A percentile compares a stretch with the other conserved stretches of the same genome.
These are phyloP conservation scores for Pterocarpus macrocarpus DNA, from an alignment of 306 rosid genomes.

Conservation along the genomic window DNA sequence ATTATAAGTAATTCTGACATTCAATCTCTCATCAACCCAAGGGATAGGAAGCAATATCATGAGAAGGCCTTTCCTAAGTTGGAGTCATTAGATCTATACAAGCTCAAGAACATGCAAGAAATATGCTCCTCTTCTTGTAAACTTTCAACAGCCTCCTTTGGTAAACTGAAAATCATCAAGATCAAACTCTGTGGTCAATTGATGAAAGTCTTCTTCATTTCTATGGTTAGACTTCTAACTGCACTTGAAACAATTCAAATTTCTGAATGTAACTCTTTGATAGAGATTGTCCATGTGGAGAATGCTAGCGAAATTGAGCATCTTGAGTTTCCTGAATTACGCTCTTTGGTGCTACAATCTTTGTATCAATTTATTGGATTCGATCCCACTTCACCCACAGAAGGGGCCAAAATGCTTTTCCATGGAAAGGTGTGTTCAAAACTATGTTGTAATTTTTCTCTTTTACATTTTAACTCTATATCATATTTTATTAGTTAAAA, in stretches of 20 bases:
- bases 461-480: too few species aligned
- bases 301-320: neutral
- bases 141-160: neutral
- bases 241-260: constrained; percentile 34
- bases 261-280: constrained; percentile 27
- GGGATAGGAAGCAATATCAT: too few species aligned
- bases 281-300: constrained; percentile 3
- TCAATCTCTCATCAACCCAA: too few species aligned
- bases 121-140: constrained; percentile 15
- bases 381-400: neutral
- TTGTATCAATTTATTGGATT: neutral
- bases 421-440: too few species aligned
- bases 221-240: neutral
- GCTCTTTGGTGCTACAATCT: neutral
- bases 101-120: neutral
- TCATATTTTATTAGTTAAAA: too few species aligned
- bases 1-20: too few species aligned
- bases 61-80: too few species aligned
- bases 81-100: neutral
- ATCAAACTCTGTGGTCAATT: neutral
- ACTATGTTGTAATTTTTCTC: too few species aligned
- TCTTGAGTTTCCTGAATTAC: neutral
- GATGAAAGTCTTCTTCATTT: constrained; percentile 27
- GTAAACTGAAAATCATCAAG: constrained; percentile 36
- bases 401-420: neutral